Evolutionary conservation across 2,329 filamentous ascomycete genomes (phyloP).

Genomic region (Calonectria pseudoreteaudii): DNA sequence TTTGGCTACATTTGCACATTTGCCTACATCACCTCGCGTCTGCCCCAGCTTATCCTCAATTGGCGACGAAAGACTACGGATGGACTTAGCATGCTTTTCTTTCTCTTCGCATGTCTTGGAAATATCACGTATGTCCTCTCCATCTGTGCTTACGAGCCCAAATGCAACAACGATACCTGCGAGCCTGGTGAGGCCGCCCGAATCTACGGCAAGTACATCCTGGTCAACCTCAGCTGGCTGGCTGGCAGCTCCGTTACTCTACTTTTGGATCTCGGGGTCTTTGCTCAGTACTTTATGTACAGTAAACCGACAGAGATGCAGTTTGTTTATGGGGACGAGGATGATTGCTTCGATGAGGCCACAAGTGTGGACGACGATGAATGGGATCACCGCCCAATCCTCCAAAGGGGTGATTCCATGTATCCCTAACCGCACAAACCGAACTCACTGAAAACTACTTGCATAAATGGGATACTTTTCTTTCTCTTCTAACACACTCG

Average conservation of each 20-base stretch:
- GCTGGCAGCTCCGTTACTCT: constrained; percentile 90
- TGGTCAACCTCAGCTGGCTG: constrained; percentile 92
- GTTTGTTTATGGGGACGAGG: constrained; percentile 43
- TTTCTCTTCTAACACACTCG: constrained; percentile 27
- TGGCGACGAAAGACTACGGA: constrained; percentile 93
- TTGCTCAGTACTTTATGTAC: constrained; percentile 93
- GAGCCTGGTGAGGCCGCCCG: constrained; percentile 70
- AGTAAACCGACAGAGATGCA: constrained; percentile 57
- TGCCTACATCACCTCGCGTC: constrained; percentile 87
- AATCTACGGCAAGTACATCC: constrained; percentile 84
- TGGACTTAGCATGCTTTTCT: constrained; percentile 93
- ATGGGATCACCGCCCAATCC: constrained; percentile 57
- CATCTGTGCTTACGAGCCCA: constrained; percentile 89
- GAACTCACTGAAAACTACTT: background rate
- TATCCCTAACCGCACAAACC: constrained; percentile 30
- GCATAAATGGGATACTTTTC: constrained; percentile 29
- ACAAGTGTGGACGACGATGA: constrained; percentile 41
- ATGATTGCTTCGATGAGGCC: constrained; percentile 40
- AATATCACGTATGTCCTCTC: constrained; percentile 94
- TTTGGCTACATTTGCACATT: constrained; percentile 94
- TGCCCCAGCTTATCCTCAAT: constrained; percentile 93
- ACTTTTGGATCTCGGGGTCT: constrained; percentile 86
- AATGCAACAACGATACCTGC: constrained; percentile 70
- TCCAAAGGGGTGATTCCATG: constrained; percentile 47
- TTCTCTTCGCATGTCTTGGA: constrained; percentile 94